Base-by-base conservation (phyloP, 306 rosid genomes). In the Abrus pulchellus region DNA sequence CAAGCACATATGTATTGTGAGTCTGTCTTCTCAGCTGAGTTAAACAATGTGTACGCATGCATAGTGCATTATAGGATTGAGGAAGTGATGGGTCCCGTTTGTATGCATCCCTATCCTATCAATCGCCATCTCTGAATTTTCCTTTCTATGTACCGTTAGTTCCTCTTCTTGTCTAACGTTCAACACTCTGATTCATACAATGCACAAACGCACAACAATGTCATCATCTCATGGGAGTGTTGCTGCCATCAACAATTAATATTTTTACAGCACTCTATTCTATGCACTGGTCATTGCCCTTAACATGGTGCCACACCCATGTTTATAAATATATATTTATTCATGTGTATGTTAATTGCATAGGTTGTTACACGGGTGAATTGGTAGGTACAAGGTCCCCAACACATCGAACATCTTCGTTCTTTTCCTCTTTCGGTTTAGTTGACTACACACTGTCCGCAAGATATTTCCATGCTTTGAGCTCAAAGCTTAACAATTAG, bases 81-180 rank as follows among this genome's bases (percentile, higher is more conserved):
- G 3, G 69, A 79, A 68, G 69, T 65, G 84, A 84, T 74, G 68
- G 77, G 74, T 61, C 87, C 74, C 80, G 27, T 80, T 83, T 79
- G 73, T 70, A 71, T 75, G 80, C 80, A 75, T 55, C 65, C 57
- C 57, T 3, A 71, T 86, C 89, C 41, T 75, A 56, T 83, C 87
- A 83, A 69, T 86, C 85, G 76, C 44, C 1, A 36, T 36, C 2
- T 50, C 78, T 32, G 6, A 43, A 71, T 28, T 30, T 52, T 78
- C 45, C 45, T 50, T n/a, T 14, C 32, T 3, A 53, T 40, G 7
- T 32, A 77, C 85, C 79, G 70, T 76, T 62, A 77, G 83, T 74
- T 81, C 61, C 76, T 49, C 61, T 30, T 70, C 28, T 87, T 72
- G 13, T 75, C 90, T 56, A 75, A 50, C 70, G 67, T 84, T 75